These are phyloP conservation scores for Mortierella hygrophila DNA, from an alignment of 192 early-diverging fungal genomes.

Conservation along the genomic window DNA sequence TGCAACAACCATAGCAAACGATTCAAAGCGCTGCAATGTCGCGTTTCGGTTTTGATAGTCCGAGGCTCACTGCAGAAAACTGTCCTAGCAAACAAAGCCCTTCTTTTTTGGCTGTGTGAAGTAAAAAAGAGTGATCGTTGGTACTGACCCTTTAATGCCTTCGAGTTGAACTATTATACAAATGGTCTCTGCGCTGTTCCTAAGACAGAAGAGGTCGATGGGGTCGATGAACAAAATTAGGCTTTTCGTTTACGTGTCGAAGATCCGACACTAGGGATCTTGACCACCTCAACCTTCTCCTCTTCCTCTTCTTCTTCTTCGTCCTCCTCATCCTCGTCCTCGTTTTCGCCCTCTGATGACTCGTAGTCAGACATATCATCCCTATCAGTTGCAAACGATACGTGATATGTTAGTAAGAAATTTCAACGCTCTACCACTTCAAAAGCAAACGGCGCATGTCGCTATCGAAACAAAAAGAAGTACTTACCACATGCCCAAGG, in stretches of 20 bases:
- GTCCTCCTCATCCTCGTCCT: conserved; percentile 39
- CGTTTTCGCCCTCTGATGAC: conserved; percentile 43
- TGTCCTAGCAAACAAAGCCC: not conserved
- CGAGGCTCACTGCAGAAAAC: too few relatives aligned
- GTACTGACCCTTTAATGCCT: not conserved
- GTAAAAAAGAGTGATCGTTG: not conserved
- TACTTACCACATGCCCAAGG: conserved; percentile 53
- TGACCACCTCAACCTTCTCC: conserved; percentile 20
- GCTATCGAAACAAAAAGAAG: not conserved
- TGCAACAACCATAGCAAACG: too few relatives aligned
- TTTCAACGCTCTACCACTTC: not conserved
- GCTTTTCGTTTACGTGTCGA: not conserved
- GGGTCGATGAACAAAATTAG: not conserved
- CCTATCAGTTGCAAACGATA: conserved; percentile 16
- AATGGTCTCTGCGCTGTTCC: not conserved
- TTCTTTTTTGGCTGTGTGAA: not conserved
- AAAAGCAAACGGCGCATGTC: not conserved
- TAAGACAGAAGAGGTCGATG: not conserved
- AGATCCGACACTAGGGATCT: conserved; percentile 34
- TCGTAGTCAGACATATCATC: conserved; percentile 55
- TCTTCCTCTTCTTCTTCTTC: conserved; percentile 32
- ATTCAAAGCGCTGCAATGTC: too few relatives aligned
- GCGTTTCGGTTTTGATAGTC: too few relatives aligned
- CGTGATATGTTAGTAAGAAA: not conserved
- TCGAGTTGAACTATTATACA: not conserved